Base-by-base conservation (phyloP, 2,329 filamentous ascomycete genomes). In the Diaporthe nobilis region DNA sequence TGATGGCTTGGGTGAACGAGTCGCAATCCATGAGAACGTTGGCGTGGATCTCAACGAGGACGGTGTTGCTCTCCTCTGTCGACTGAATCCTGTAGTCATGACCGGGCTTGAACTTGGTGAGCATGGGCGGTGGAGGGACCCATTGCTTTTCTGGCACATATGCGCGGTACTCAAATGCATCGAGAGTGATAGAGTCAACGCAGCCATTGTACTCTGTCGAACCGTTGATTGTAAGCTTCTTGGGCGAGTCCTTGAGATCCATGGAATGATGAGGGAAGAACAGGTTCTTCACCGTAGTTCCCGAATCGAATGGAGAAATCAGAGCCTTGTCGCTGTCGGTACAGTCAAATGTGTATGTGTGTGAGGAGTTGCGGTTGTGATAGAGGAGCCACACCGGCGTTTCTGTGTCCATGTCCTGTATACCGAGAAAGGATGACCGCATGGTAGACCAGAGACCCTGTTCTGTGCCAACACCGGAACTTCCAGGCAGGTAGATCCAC, bases 201-300 rank as follows among this genome's bases (percentile, higher is more conserved):
- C 91, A 92, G 1, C 91, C 91, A 77, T 90, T 91, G 70, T 81
- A 82, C 2, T 85, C 80, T 0, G 80, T 83, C 0, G 87, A 87
- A 4, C 85, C 85, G 73, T 88, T 86, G 58, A 90, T 83, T 12
- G 85, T 85, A 39, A 90, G 83, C 67, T 83, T 83, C 12, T 84
- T 82, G 1, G 84, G 81, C 2, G 88, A 87, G 2, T 82, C 81
- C 65, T 85, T 84, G 20, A 92, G 82, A 0, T 84, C 87, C 73
- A 87, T 84, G 77, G 90, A 87, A 47, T 92, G 90, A 78, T 90
- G 90, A 0, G 91, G 91, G 79, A 89, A 90, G 80, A 93, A 91
- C n/a, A 93, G 81, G 79, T 92, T 92, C 80, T 90, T 91, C 77
- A 93, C 91, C 0, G 85, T 90, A 0, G 87, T 90, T 20, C 86